A percentile compares a stretch with the other conserved stretches of the same genome.
These are phyloP conservation scores for Coemansia sp. DNA, from an alignment of 192 early-diverging fungal genomes.

Conservation along the genomic window DNA sequence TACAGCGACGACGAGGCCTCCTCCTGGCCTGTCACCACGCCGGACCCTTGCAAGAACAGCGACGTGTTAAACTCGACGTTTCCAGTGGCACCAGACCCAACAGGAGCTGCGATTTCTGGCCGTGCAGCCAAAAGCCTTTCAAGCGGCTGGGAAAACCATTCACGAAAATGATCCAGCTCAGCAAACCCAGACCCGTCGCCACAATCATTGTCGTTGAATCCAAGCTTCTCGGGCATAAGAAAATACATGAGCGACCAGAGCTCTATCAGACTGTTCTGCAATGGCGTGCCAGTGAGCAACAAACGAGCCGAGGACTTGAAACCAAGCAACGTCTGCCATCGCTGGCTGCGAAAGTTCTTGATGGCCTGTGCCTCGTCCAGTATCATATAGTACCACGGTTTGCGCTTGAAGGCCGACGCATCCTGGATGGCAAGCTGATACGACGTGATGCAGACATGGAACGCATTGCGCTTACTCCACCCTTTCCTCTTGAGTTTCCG, in stretches of 20 bases:
- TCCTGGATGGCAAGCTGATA: slow-evolving; percentile 76
- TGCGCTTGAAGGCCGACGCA: slow-evolving; percentile 63
- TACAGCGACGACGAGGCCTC: slow-evolving; percentile 52
- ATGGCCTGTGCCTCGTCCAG: slow-evolving; percentile 98
- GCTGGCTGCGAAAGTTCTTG: slow-evolving; percentile 88
- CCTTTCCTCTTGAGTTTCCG: slow-evolving; percentile 48
- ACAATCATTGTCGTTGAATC: slow-evolving; percentile 66
- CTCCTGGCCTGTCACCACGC: slow-evolving; percentile 53
- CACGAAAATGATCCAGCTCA: slow-evolving; percentile 75
- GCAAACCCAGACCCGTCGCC: slow-evolving; percentile 74
- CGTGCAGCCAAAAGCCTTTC: slow-evolving; percentile 76
- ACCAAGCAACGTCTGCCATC: slow-evolving; percentile 81
- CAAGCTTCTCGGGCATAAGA: slow-evolving; percentile 85
- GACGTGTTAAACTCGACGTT: slow-evolving; percentile 57
- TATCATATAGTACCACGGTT: slow-evolving; percentile 84
- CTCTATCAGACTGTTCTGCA: slow-evolving; percentile 94
- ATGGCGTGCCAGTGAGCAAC: slow-evolving; percentile 93
- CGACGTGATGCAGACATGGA: slow-evolving; percentile 76
- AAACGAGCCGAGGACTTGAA: slow-evolving; percentile 81
- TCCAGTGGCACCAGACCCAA: slow-evolving; percentile 44
- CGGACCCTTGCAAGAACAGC: slow-evolving; percentile 63
- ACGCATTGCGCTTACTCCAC: slow-evolving; percentile 67
- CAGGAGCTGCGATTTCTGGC: slow-evolving; percentile 56
- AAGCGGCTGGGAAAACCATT: slow-evolving; percentile 86
- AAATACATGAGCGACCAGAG: slow-evolving; percentile 86